A percentile compares a stretch with the other conserved stretches of the same genome.
Conservation (phyloP, 176 grass and related monocot genomes). For the Miscanthus lutarioriparius region DNA sequence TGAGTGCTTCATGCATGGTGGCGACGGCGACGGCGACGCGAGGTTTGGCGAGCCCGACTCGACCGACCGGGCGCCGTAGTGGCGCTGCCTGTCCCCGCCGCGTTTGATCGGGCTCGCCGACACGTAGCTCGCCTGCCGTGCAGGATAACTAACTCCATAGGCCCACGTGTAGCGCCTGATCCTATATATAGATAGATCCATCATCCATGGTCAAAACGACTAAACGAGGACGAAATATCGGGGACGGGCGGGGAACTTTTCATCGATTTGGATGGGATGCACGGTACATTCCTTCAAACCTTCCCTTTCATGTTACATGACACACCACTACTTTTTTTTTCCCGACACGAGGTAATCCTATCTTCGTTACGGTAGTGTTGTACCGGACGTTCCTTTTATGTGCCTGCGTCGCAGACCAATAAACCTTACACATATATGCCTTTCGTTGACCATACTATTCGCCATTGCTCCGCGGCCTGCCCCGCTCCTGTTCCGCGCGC, state of each 20-base stretch:
- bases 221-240: neutral
- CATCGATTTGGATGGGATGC: neutral
- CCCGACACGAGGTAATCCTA: too few species aligned
- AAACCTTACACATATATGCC: too few species aligned
- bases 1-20: neutral
- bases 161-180: slow-evolving; percentile 20
- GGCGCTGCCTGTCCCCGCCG: slow-evolving; percentile 19
- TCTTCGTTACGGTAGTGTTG: too few species aligned
- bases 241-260: neutral
- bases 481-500: too few species aligned
- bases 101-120: neutral
- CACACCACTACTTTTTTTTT: too few species aligned
- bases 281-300: too few species aligned
- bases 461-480: too few species aligned
- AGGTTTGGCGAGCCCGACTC: neutral
- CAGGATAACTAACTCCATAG: neutral
- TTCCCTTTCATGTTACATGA: too few species aligned
- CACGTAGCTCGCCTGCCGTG: slow-evolving; percentile 23
- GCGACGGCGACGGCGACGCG: slow-evolving; percentile 9
- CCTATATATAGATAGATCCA: neutral
- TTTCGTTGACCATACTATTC: too few species aligned
- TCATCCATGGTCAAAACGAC: neutral
- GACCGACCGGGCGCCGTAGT: neutral
- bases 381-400: too few species aligned
- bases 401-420: too few species aligned